Evolutionary conservation across 2,329 filamentous ascomycete genomes (phyloP), one percentile per base, ranked within the genome.

Genomic region (Calonectria pseudoturangicola): DNA sequence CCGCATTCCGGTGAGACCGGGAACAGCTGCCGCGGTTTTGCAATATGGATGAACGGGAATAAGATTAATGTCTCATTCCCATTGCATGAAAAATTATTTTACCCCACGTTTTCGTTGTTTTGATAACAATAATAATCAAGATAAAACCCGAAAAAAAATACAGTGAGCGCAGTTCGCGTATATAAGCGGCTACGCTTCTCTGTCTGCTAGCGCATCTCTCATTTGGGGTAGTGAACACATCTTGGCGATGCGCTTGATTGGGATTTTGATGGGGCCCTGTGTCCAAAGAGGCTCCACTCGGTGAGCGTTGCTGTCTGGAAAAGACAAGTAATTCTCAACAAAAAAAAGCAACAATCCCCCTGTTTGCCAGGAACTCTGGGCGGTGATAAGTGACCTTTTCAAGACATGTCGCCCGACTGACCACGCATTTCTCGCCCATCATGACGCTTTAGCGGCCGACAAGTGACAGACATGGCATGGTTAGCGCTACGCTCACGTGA

Each of bases 241-340:
- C 54, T 60, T 60, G 54, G 54, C 54, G 54, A 60, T 41, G 54
- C 54, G n/a, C 54, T 9, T 25, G 33, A 60, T 60, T 60, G 33
- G 33, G 33, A 60, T 60, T 60, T 41, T 60, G 54, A 39, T 60
- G 54, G 54, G 54, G 54, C 33, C 21, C 21, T 13, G 30, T 39
- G 18, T 39, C 21, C 27, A 39, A 60, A 25, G 30, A 60, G 54
- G 33, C 6, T 41, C 54, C 54, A 60, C 54, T 60, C 33, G 54
- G 54, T 60, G 54, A 60, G 54, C 4, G 33, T 36, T 36, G 33
- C 21, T 36, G 18, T 41, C 18, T 21, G 39, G 16, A 60, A 39
- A 60, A 21, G 25, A 39, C 12, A 10, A 39, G 54, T 25, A 25
- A 27, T 25, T 60, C 54, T 60, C 54, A 60, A 60, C 54, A 60